phyloP scores from a whole-genome alignment of 1,139 yeast genomes.

The Magnusiomyces clavatus region DNA sequence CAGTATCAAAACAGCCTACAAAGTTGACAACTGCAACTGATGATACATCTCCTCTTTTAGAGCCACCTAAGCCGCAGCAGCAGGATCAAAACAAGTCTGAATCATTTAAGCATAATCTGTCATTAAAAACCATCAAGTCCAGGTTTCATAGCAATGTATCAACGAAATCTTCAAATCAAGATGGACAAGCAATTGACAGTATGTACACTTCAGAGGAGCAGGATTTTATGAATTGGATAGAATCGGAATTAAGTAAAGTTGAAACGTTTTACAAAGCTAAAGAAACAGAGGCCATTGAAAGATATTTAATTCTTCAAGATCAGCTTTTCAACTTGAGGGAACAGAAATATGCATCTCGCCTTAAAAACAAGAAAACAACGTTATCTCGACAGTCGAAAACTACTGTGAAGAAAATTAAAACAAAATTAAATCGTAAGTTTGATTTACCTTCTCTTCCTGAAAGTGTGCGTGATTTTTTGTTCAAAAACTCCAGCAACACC shows the following conservation, averaged over 20 bases:
- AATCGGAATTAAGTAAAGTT: constrained; percentile 49
- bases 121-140: constrained; percentile 1
- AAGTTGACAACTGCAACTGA: not conserved
- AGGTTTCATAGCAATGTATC: not conserved
- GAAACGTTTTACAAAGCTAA: constrained; percentile 51
- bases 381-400: constrained; percentile 15
- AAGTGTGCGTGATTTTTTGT: constrained; percentile 7
- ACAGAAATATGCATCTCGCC: constrained; percentile 35
- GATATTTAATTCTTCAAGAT: constrained; percentile 56
- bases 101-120: constrained; percentile 1
- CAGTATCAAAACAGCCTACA: constrained; percentile 3
- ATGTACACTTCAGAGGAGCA: constrained; percentile 27
- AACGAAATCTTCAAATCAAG: constrained; percentile 1
- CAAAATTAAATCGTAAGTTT: constrained; percentile 20
- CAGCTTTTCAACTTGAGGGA: constrained; percentile 58
- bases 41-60: too few species aligned
- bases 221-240: constrained; percentile 56
- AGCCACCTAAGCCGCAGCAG: not conserved
- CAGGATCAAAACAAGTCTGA: constrained; percentile 5
- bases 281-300: constrained; percentile 53
- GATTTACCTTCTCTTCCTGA: constrained; percentile 32
- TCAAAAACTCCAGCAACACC: constrained; percentile 2
- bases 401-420: constrained; percentile 20
- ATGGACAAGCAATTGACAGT: constrained; percentile 6
- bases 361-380: constrained; percentile 10